Conservation (phyloP, 1,284 basidiomycete genomes). For the Ceratobasidium sp. region DNA sequence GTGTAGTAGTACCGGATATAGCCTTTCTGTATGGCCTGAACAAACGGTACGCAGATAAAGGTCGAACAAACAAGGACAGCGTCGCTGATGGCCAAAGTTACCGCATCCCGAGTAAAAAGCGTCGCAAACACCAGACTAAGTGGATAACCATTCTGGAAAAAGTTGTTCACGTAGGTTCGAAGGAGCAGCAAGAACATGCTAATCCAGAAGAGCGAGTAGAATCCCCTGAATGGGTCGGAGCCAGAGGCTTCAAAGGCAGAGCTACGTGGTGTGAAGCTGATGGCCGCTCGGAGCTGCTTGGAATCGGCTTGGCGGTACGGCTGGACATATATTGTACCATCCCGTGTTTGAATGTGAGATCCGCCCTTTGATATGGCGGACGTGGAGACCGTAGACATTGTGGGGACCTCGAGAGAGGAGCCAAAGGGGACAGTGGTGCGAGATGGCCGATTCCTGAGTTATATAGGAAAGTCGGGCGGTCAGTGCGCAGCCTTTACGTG, state of each 20-base stretch:
- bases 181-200: slow-evolving; percentile 76
- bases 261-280: slow-evolving; percentile 85
- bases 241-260: slow-evolving; percentile 83
- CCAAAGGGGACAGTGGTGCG: slow-evolving; percentile 32
- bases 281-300: slow-evolving; percentile 76
- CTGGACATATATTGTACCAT: slow-evolving; percentile 68
- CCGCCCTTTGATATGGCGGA: slow-evolving; percentile 48
- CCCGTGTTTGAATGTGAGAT: slow-evolving; percentile 48
- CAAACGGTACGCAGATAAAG: slow-evolving; percentile 82
- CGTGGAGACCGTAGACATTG: slow-evolving; percentile 25
- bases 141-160: slow-evolving; percentile 80
- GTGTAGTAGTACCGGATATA: slow-evolving; percentile 83
- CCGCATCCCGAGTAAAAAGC: slow-evolving; percentile 88
- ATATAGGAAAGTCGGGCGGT: slow-evolving; percentile 13
- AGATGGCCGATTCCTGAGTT: slow-evolving; percentile 14
- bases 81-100: slow-evolving; percentile 87
- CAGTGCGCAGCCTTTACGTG: slow-evolving; percentile 21
- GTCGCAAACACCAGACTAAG: slow-evolving; percentile 85
- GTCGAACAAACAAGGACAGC: slow-evolving; percentile 81
- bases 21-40: slow-evolving; percentile 76
- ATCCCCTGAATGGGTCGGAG: slow-evolving; percentile 91
- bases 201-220: slow-evolving; percentile 91
- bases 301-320: slow-evolving; percentile 71
- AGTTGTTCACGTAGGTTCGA: slow-evolving; percentile 79
- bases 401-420: slow-evolving; percentile 11